These are phyloP conservation scores for Globisporangium cederbergense DNA, from an alignment of 352 stramenopile genomes.

Conservation along the genomic window DNA sequence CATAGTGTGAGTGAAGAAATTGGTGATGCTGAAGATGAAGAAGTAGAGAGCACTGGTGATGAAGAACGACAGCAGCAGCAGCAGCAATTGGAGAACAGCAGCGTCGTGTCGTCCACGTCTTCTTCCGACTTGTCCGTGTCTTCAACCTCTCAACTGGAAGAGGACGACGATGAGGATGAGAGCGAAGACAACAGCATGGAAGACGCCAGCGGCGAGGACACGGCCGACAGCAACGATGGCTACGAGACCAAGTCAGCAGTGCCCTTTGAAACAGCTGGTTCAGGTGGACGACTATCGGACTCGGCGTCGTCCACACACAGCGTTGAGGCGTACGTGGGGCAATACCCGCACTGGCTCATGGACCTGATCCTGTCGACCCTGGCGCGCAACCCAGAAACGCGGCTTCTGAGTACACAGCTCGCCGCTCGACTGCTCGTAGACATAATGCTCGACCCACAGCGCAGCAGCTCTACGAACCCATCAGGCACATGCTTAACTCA, in stretches of 20 bases:
- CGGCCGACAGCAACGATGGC: not conserved
- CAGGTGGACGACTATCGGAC: not conserved
- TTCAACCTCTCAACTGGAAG: constrained; percentile 17
- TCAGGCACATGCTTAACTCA: constrained; percentile 2
- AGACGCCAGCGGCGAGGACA: not conserved
- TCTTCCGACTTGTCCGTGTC: constrained; percentile 20
- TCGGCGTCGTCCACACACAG: constrained; percentile 2
- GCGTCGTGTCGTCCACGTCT: constrained; percentile 22
- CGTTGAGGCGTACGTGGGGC: constrained; percentile 9
- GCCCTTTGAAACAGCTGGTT: not conserved
- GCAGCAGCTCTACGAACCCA: not conserved
- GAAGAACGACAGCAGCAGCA: not conserved
- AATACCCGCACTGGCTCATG: constrained; percentile 55
- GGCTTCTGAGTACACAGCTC: constrained; percentile 55
- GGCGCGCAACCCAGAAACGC: constrained; percentile 39
- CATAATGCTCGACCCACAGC: constrained; percentile 37
- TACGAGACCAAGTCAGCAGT: constrained; percentile 3
- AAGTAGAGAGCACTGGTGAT: not conserved
- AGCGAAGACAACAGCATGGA: constrained; percentile 1
- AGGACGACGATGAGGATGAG: constrained; percentile 4
- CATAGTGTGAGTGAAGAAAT: constrained; percentile 17
- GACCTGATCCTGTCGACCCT: constrained; percentile 43
- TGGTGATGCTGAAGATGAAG: constrained; percentile 8
- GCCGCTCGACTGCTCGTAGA: constrained; percentile 53
- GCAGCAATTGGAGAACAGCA: constrained; percentile 12